Conservation (phyloP, 352 stramenopile genomes). For the Thraustotheca clavata region DNA sequence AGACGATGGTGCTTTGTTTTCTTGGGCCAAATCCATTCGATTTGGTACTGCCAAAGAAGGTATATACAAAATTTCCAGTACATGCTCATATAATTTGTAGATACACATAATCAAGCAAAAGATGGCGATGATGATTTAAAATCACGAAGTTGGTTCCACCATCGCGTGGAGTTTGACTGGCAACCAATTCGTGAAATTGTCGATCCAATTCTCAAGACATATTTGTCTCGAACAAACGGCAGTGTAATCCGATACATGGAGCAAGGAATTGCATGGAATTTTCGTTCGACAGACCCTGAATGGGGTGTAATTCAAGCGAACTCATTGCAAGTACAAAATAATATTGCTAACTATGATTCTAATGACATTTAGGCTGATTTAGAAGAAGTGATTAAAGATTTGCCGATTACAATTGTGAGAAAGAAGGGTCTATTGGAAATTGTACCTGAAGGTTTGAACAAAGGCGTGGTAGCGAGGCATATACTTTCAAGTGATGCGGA, state of each 20-base stretch:
- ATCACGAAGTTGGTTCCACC: slow-evolving; percentile 28
- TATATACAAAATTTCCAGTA: background rate
- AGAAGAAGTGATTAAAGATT: slow-evolving; percentile 63
- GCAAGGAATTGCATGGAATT: slow-evolving; percentile 96
- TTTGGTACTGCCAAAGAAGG: slow-evolving; percentile 21
- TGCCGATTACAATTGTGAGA: slow-evolving; percentile 65
- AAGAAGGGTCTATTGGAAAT: slow-evolving; percentile 94
- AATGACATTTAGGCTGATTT: slow-evolving; percentile 36
- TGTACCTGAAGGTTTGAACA: slow-evolving; percentile 92
- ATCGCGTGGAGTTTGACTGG: slow-evolving; percentile 86
- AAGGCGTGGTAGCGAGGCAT: slow-evolving; percentile 93
- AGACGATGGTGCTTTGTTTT: slow-evolving; percentile 93
- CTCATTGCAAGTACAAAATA: slow-evolving; percentile 55
- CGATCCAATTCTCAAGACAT: slow-evolving; percentile 91
- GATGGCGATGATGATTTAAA: background rate
- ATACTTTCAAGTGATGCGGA: slow-evolving; percentile 85
- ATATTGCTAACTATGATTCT: background rate
- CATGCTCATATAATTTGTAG: background rate
- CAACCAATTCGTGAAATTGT: slow-evolving; percentile 85
- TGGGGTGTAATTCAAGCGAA: slow-evolving; percentile 94
- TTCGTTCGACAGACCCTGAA: slow-evolving; percentile 95
- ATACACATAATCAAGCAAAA: slow-evolving; percentile 1
- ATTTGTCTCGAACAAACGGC: slow-evolving; percentile 94
- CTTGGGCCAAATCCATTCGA: slow-evolving; percentile 63
- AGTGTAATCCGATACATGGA: slow-evolving; percentile 90